Evolutionary conservation across 2,329 filamentous ascomycete genomes (phyloP).

Genomic region (Neonectria punicea): DNA sequence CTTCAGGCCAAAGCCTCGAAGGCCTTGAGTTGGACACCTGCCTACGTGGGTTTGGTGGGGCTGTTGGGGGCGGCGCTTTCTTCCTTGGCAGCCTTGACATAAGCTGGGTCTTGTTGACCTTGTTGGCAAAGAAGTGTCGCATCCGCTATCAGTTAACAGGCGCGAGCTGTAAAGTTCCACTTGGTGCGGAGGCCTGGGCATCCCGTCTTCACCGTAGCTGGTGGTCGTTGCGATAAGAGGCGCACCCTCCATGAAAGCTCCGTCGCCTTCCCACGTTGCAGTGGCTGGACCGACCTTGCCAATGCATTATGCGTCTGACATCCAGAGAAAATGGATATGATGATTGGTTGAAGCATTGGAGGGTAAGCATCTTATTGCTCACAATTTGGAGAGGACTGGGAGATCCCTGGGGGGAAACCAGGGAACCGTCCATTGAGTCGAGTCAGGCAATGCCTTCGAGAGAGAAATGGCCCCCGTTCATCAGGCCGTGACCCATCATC

Average conservation of each 20-base stretch:
- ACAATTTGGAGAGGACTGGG: not conserved
- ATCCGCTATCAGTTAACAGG: not conserved
- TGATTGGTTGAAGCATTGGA: not conserved
- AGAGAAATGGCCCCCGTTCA: conserved; percentile 7
- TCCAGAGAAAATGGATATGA: not conserved
- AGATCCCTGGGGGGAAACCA: not conserved
- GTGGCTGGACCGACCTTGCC: not conserved
- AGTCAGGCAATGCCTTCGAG: conserved; percentile 9
- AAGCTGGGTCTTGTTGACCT: not conserved
- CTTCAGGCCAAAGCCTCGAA: conserved; percentile 1
- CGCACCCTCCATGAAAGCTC: conserved; percentile 1
- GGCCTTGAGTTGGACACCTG: not conserved
- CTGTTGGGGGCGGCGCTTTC: conserved; percentile 2
- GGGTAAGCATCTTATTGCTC: not conserved
- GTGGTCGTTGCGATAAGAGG: conserved; percentile 16
- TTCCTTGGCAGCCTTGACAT: not conserved
- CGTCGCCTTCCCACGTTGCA: conserved; percentile 1
- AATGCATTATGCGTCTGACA: not conserved
- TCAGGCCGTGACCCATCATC: conserved; percentile 9
- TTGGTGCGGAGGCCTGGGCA: not conserved
- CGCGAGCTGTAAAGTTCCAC: conserved; percentile 1
- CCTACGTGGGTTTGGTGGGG: conserved; percentile 8
- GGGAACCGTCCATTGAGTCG: not conserved
- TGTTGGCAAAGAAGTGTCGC: not conserved
- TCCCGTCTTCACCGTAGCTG: not conserved